Evolutionary conservation across 2,329 filamentous ascomycete species (phyloP), one percentile per base, ranked within the genome.

Genomic region (Fusarium coffeatum): DNA sequence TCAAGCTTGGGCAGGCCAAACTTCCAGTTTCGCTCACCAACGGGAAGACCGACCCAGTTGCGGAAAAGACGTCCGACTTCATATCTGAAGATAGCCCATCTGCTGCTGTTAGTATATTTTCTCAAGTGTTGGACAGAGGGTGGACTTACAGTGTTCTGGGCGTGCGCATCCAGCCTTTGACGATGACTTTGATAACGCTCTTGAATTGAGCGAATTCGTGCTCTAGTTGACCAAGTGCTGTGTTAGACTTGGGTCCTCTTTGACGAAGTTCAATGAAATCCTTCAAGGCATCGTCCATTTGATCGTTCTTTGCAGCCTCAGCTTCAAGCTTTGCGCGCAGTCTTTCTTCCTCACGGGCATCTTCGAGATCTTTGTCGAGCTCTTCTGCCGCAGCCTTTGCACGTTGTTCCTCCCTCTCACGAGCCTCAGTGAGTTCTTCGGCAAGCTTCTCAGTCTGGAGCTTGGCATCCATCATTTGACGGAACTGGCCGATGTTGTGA

Each of bases 401-500:
- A 6, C 47, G 81, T 22, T 46, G 32, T 9, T 34, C 16, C 1
- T 67, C 57, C 37, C n/a, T n/a, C n/a, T 81, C 79, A 11, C 83
- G 80, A 8, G 78, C 77, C 48, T 83, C 74, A 12, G 76, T 76
- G 3, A 77, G 65, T 30, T 76, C 69, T 5, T 71, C 70, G 11
- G 74, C 74, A 9, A 62, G 78, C 32, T 72, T 76, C 20, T 77
- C 78, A 2, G 25, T 42, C 34, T 53, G 32, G 7, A 16, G 18
- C n/a, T 53, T 53, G 11, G 49, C 23, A 63, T 83, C 82, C 13
- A 87, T 81, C 83, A 89, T 87, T 28, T 73, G 74, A 53, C 86
- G 82, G 83, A 99, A 98, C 57, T 90, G 85, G 59, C 89, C 87
- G 45, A 97, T 86, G 0, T 93, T 91, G 34, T 87, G 84, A 66